Evolutionary conservation across 306 rosid species (phyloP), one percentile per base, ranked within the genome.

Genomic region (Rosa rugosa): DNA sequence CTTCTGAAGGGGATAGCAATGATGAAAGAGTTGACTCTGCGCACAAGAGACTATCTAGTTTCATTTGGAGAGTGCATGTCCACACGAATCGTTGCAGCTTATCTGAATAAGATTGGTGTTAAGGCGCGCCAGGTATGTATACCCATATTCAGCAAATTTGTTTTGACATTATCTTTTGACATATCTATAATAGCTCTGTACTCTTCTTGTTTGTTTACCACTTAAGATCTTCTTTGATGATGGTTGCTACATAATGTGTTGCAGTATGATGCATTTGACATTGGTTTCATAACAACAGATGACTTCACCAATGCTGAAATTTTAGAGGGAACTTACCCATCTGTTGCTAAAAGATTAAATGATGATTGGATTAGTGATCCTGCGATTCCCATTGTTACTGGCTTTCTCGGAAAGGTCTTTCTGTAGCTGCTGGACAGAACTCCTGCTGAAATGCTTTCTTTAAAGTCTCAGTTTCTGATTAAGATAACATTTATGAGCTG

Each of bases 1-100:
- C 92, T 88, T 84, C 85, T 90, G 69, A 90, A 90, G 77, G 94
- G 92, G 60, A 85, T 90, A 77, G 86, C 94, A 42, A 88, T 86
- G 87, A 88, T 88, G 90, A 90, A 90, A 85, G 94, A 90, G 85
- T 70, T 90, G 80, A 90, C 94, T 77, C 87, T 63, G 17, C 80
- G 91, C 25, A 84, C 90, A 14, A 86, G 82, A 82, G 91, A 74
- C 80, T 90, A 84, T 68, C 75, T 87, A 74, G 87, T 88, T 85
- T 90, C 93, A 59, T 91, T 89, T 84, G 93, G 92, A 79, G 94
- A 90, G 82, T 88, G 94, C 88, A 88, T 88, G 94, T 90, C 86
- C 71, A 88, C 94, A 70, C 84, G 94, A 86, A 88, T 88, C 68
- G 87, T 90, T 78, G 92, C 92, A 75, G 92, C 89, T 47, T 86